Base-by-base conservation (phyloP, 2,329 filamentous ascomycete species). In the Atkinsonella texensis region DNA sequence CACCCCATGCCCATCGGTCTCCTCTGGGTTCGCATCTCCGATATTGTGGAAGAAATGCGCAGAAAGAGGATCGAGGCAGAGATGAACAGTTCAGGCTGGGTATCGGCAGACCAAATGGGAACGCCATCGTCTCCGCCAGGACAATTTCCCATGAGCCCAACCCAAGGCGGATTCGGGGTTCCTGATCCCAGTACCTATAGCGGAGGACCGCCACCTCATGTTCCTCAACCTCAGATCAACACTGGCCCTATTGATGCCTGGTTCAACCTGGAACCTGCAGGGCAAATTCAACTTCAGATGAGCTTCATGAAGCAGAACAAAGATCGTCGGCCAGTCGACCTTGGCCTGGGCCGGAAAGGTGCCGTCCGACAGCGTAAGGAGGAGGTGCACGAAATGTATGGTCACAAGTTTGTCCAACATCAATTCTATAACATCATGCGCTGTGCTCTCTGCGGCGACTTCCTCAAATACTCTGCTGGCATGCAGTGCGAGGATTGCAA, bases 361-460 rank as follows among this genome's bases (percentile, higher is more conserved):
- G 93, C 93, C 57, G 89, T 98, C 59, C 88, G 93, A 59, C 91
- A 98, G 71, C 88, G 89, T 64, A 98, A 98, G 74, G 93, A 98
- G 69, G 90, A 97, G 63, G 85, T 98, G 4, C 88, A 96, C 71
- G 93, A 98, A 72, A 95, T 96, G 76, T 96, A 95, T 66, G 93
- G 93, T 47, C 93, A 98, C 83, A 98, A 97, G 72, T 98, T 98
- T 65, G 85, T 97, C 52, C 87, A 93, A 63, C 90, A 96, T 67
- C 93, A 96, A 68, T 98, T 98, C 70, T 98, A 97, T 83, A 98
- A 97, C 77, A 96, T 98, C 65, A 98, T 98, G 93, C 91, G 93
- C 56, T 98, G 93, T 70, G 93, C 93, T 13, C 82, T 97, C 38
- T 98, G 93, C 66, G 93, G 90, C 54, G 93, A 98, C 59, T 97